Evolutionary conservation across 2,329 filamentous ascomycete genomes (phyloP), one percentile per base, ranked within the genome.

Genomic region (Arachnomyces sp.): DNA sequence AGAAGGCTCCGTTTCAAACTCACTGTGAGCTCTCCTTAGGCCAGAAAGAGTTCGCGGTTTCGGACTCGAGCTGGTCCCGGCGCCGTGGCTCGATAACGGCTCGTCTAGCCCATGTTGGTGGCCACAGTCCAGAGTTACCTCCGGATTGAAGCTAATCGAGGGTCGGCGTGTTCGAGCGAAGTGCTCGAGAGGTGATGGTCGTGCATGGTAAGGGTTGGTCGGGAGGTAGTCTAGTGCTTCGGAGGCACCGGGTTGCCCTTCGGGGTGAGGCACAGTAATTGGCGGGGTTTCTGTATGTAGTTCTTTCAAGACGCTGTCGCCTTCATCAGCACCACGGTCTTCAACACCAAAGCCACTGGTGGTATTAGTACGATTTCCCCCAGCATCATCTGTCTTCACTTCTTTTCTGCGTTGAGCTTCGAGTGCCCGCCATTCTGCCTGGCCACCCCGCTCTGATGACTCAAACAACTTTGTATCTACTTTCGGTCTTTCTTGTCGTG

Each of bases 221-320:
- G 21, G 58, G 12, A 59, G 59, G 31, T 54, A 65, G 31, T 48
- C 53, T 30, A 55, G 44, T 37, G 59, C 51, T 30, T 60, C 51
- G 14, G 39, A 34, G 34, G 40, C 39, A 33, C 45, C 45, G 3
- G 45, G 16, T 13, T 49, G 46, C 30, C 65, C 60, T 47, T 61
- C 59, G 36, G 54, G 46, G 40, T 63, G 60, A 34, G 67, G 67
- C n/a, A 70, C 67, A 36, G 61, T 59, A 38, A 70, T 67, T 25
- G 66, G 66, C 44, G 64, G 63, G 30, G 66, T 68, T 34, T 55
- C 58, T 45, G 61, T 64, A 55, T 65, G 61, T 38, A 64, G 51
- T 46, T 60, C 58, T 47, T 48, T 62, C 48, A 63, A 52, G 38
- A 58, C 52, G 57, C 57, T 60, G 52, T 48, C 55, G 49, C 62